Percentiles rank a stretch among this genome's conserved stretches.
Evolutionary conservation across 495 filamentous ascomycete genomes (phyloP).

Genomic region (Saxophila tyrrhenica): DNA sequence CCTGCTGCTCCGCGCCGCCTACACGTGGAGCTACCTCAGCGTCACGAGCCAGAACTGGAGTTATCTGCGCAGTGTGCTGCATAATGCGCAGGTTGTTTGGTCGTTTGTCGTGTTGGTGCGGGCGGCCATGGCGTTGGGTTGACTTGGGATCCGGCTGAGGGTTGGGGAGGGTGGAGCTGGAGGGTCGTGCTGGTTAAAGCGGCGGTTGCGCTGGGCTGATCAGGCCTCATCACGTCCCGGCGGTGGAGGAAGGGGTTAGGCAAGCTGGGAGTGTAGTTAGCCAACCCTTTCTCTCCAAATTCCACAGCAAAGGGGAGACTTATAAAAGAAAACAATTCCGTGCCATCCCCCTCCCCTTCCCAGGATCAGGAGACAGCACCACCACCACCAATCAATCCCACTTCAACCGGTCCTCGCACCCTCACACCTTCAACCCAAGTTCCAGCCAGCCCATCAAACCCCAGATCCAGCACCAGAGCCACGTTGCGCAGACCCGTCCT

Average conservation of each 20-base stretch:
- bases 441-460: not conserved
- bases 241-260: too few species aligned
- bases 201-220: not conserved
- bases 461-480: not conserved
- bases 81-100: slow-evolving; percentile 1
- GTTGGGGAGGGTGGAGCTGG: not conserved
- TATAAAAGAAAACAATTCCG: slow-evolving; percentile 18
- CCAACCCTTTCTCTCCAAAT: not conserved
- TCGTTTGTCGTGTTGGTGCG: slow-evolving; percentile 2
- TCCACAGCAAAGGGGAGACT: slow-evolving; percentile 7
- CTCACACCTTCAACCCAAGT: not conserved
- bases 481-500: not conserved
- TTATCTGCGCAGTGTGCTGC: slow-evolving; percentile 8
- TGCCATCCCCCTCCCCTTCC: slow-evolving; percentile 8
- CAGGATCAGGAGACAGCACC: slow-evolving; percentile 7
- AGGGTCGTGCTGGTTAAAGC: too few species aligned
- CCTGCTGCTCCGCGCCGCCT: slow-evolving; percentile 8
- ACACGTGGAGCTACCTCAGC: slow-evolving; percentile 9
- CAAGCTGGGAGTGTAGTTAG: not conserved
- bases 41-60: slow-evolving; percentile 1
- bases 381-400: not conserved
- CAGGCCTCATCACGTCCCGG: too few species aligned
- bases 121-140: slow-evolving; percentile 6
- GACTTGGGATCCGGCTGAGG: not conserved
- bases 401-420: not conserved